phyloP scores from a whole-genome alignment of 2,329 filamentous ascomycete species.

The Aspergillus calidoustus region DNA sequence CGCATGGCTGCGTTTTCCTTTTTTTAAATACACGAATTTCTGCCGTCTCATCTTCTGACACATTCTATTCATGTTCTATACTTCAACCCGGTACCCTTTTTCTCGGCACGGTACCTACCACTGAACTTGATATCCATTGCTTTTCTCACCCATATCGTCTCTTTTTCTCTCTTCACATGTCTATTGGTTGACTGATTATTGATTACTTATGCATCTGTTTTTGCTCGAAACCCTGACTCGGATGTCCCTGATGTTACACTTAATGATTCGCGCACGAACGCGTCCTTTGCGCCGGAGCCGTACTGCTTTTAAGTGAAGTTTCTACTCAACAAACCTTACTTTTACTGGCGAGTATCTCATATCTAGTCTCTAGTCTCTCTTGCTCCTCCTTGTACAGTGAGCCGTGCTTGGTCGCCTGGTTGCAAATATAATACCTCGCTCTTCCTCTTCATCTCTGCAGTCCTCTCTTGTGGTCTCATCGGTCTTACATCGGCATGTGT shows the following conservation, averaged over 20 bases:
- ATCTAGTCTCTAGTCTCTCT: not conserved
- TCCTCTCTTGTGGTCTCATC: not conserved
- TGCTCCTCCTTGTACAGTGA: not conserved
- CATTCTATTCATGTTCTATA: constrained; percentile 26
- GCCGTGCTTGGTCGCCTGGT: not conserved
- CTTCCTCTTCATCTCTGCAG: not conserved
- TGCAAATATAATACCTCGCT: not conserved
- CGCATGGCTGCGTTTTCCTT: constrained; percentile 11
- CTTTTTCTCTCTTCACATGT: not conserved
- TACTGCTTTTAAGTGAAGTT: not conserved
- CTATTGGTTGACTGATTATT: not conserved
- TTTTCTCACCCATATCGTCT: not conserved
- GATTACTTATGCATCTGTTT: not conserved
- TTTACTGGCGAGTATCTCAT: not conserved
- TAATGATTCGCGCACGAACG: constrained; percentile 4
- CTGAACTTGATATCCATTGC: constrained; percentile 11
- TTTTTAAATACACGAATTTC: constrained; percentile 19
- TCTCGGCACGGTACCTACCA: constrained; percentile 12
- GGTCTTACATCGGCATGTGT: not conserved
- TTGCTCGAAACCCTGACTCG: not conserved
- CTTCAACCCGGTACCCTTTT: constrained; percentile 4
- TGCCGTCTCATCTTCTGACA: constrained; percentile 18
- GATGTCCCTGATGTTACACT: constrained; percentile 12
- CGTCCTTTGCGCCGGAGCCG: not conserved
- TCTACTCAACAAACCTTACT: not conserved